Conservation (phyloP, 2,329 filamentous ascomycete species). For the Botrytis paeoniae region DNA sequence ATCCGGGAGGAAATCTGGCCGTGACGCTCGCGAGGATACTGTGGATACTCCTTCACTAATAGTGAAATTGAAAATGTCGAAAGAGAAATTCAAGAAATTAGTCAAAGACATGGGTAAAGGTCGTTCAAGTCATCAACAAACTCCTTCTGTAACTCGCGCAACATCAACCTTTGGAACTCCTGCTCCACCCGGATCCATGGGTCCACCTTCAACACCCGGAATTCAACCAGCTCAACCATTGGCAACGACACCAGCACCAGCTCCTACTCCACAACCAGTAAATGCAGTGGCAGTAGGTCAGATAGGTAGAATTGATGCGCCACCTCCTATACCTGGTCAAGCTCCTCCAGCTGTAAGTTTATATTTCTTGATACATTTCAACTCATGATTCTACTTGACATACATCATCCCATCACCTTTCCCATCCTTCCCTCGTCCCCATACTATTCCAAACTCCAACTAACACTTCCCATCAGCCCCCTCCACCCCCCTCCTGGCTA, state of each 20-base stretch:
- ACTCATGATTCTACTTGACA: slow-evolving; percentile 28
- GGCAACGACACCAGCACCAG: slow-evolving; percentile 31
- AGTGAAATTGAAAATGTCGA: slow-evolving; percentile 71
- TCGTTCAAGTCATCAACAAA: slow-evolving; percentile 42
- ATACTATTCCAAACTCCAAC: slow-evolving; percentile 20
- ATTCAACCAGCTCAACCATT: slow-evolving; percentile 32
- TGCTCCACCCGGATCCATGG: slow-evolving; percentile 51
- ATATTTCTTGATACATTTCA: slow-evolving; percentile 27
- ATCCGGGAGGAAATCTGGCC: slow-evolving; percentile 55
- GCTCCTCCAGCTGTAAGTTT: slow-evolving; percentile 59
- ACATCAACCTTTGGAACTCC: slow-evolving; percentile 49
- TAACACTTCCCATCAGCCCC: slow-evolving; percentile 49
- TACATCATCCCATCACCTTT: slow-evolving; percentile 32
- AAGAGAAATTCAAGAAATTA: slow-evolving; percentile 67
- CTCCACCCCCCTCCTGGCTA: slow-evolving; percentile 85
- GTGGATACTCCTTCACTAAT: slow-evolving; percentile 62
- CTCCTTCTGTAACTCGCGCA: slow-evolving; percentile 46
- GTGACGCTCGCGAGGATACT: slow-evolving; percentile 74
- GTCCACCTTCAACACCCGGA: slow-evolving; percentile 45
- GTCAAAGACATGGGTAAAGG: slow-evolving; percentile 53
- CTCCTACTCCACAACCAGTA: slow-evolving; percentile 39
- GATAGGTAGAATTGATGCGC: slow-evolving; percentile 66
- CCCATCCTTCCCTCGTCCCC: neutral
- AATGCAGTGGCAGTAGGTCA: slow-evolving; percentile 43
- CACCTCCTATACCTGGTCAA: slow-evolving; percentile 55